Conservation (phyloP, 1,284 basidiomycete species). For the Pseudozyma sp. region DNA sequence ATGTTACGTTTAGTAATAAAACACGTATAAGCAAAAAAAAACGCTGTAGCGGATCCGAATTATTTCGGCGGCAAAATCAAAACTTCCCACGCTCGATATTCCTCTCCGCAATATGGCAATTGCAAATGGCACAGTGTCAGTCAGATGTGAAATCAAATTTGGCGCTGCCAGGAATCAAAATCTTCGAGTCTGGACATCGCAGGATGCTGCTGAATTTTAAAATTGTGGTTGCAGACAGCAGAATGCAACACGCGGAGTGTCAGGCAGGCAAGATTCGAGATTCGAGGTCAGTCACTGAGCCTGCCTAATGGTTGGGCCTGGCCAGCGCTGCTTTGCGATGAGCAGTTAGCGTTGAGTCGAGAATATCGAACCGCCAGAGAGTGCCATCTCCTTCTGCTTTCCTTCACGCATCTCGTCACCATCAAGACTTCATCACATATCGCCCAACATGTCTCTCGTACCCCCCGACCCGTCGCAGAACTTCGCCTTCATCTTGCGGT, state of each 20-base stretch:
- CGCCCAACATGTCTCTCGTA: slow-evolving; percentile 65
- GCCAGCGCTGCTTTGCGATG: not conserved
- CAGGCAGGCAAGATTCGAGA: not conserved
- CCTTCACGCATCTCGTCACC: slow-evolving; percentile 51
- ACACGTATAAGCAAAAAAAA: too few relatives aligned
- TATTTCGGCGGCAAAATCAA: not conserved
- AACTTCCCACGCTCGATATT: slow-evolving; percentile 10
- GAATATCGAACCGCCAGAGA: slow-evolving; percentile 8
- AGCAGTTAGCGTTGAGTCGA: not conserved
- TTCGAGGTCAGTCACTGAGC: too few relatives aligned
- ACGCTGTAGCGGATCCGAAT: not conserved
- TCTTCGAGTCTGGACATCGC: not conserved
- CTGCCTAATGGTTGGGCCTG: too few relatives aligned
- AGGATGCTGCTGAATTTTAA: not conserved
- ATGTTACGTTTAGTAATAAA: slow-evolving; percentile 7
- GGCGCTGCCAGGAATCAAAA: not conserved
- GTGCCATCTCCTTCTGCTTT: slow-evolving; percentile 9
- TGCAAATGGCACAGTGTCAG: not conserved
- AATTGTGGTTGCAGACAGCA: slow-evolving; percentile 3
- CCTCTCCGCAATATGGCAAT: too few relatives aligned
- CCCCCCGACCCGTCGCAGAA: slow-evolving; percentile 69
- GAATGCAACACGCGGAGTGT: not conserved
- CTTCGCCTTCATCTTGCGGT: slow-evolving; percentile 69
- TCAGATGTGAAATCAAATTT: not conserved
- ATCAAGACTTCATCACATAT: slow-evolving; percentile 46